Evolutionary conservation across 805 yeast genomes (phyloP).

Genomic region (Myxozyma kluyveri): DNA sequence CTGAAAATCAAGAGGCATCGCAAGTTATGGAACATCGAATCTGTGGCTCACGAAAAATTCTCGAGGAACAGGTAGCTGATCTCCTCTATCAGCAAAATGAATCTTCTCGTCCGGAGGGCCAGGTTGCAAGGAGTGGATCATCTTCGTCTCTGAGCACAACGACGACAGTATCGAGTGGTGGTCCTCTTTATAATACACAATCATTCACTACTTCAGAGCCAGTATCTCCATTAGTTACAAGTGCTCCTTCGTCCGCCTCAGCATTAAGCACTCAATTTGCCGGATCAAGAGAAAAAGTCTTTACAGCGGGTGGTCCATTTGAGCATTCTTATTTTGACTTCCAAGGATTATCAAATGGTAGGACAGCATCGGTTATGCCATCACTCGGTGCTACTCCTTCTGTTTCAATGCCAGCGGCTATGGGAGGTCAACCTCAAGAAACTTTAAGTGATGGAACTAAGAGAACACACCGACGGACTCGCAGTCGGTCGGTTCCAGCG

Average conservation of each 20-base stretch:
- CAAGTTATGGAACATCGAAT: slow-evolving; percentile 23
- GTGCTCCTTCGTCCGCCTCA: not conserved
- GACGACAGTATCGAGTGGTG: slow-evolving; percentile 7
- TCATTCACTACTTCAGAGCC: slow-evolving; percentile 21
- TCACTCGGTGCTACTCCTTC: too few relatives aligned
- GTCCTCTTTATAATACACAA: slow-evolving; percentile 2
- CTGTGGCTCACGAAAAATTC: slow-evolving; percentile 15
- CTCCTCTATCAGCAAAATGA: slow-evolving; percentile 16
- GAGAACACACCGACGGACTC: slow-evolving; percentile 22
- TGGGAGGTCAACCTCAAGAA: too few relatives aligned
- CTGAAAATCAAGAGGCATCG: slow-evolving; percentile 27
- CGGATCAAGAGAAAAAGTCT: too few relatives aligned
- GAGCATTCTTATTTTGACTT: too few relatives aligned
- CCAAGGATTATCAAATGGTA: too few relatives aligned
- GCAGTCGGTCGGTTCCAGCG: slow-evolving; percentile 28
- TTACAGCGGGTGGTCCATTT: too few relatives aligned
- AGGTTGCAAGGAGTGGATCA: slow-evolving; percentile 16
- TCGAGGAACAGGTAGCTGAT: slow-evolving; percentile 24
- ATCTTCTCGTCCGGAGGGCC: not conserved
- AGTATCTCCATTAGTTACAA: slow-evolving; percentile 20
- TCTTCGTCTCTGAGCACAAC: slow-evolving; percentile 10
- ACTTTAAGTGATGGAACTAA: too few relatives aligned
- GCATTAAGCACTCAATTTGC: slow-evolving; percentile 1
- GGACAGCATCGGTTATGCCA: too few relatives aligned
- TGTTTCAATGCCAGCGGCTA: too few relatives aligned